phyloP scores from a whole-genome alignment of 208 protist species.

The Blastocrithidia nonstop region DNA sequence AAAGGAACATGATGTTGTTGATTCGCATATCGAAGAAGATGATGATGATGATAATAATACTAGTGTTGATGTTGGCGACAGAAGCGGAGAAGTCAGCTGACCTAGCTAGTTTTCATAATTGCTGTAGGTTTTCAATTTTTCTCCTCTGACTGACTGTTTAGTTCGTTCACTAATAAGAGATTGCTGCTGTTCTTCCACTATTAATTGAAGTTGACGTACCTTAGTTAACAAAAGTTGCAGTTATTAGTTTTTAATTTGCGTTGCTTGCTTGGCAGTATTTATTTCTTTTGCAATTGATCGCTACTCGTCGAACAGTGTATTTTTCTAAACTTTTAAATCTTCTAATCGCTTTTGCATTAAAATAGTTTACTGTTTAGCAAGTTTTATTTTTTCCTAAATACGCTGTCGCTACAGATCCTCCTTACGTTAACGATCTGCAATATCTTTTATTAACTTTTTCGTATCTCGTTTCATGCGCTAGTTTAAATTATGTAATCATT shows the following conservation, averaged over 20 bases:
- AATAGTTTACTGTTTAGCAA: conserved; percentile 53
- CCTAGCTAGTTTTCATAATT: no score
- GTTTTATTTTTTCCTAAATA: conserved; percentile 55
- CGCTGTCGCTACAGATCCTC: conserved; percentile 71
- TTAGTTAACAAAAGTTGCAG: conserved; percentile 30
- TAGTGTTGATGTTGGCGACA: no score
- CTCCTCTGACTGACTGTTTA: no score
- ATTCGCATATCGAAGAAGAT: no score
- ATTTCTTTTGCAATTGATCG: no score
- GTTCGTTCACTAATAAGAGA: conserved; percentile 15
- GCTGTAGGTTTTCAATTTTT: no score
- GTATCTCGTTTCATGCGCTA: conserved; percentile 58
- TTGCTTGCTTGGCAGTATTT: conserved; percentile 37
- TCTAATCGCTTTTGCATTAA: conserved; percentile 46
- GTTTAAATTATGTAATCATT: conserved; percentile 50
- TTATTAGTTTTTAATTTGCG: conserved; percentile 41
- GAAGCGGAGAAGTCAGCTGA: no score
- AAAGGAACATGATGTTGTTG: no score
- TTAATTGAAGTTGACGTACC: conserved; percentile 29
- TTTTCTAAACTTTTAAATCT: no score
- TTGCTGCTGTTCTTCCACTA: conserved; percentile 38
- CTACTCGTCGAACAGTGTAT: no score
- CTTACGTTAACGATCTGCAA: conserved; percentile 48
- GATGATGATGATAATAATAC: no score
- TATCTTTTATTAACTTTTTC: conserved; percentile 55